Evolutionary conservation across 1,284 basidiomycete genomes (phyloP).

Genomic region (Pterulicium gracile): DNA sequence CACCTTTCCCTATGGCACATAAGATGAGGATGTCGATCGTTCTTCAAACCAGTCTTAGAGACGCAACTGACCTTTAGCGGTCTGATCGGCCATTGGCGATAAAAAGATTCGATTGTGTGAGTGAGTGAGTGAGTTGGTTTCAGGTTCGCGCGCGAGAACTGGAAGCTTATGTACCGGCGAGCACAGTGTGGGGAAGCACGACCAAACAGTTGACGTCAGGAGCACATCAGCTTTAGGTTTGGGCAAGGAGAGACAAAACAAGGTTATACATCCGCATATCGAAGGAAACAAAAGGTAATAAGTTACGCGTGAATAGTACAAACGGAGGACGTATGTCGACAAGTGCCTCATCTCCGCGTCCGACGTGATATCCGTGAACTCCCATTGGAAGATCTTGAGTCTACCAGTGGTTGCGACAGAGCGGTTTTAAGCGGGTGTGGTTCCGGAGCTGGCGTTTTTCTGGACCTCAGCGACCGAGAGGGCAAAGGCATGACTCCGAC

Average conservation of each 20-base stretch:
- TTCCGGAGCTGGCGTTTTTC: neutral
- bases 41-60: too few relatives aligned
- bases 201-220: conserved; percentile 2
- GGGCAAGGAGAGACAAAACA: neutral
- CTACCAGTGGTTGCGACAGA: neutral
- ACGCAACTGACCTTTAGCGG: too few relatives aligned
- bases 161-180: too few relatives aligned
- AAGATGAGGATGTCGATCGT: too few relatives aligned
- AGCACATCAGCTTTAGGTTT: neutral
- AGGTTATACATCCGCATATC: neutral
- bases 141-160: too few relatives aligned
- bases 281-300: neutral
- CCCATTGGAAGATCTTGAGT: neutral
- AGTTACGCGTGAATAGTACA: neutral
- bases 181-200: too few relatives aligned
- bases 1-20: too few relatives aligned
- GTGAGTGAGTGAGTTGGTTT: too few relatives aligned
- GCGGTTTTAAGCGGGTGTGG: neutral
- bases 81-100: too few relatives aligned
- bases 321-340: neutral
- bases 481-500: neutral
- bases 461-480: neutral
- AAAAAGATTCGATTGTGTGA: too few relatives aligned
- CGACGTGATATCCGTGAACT: neutral
- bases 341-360: neutral